Evolutionary conservation across 2,329 filamentous ascomycete genomes (phyloP).

Genomic region (Fusarium praegraminearum): DNA sequence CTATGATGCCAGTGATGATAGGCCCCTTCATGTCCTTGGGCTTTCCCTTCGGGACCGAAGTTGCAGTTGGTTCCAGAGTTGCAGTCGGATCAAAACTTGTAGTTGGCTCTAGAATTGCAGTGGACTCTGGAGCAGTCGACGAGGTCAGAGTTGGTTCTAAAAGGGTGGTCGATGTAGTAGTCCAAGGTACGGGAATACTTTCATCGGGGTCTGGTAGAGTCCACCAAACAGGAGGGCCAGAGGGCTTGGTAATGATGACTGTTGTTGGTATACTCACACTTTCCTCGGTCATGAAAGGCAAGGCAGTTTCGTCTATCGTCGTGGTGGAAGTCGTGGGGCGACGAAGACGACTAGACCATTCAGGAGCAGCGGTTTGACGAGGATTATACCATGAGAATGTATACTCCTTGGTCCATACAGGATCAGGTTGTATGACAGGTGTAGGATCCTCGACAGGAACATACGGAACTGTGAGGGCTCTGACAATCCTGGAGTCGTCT

Average conservation of each 20-base stretch:
- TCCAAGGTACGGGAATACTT: background rate
- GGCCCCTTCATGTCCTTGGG: no score
- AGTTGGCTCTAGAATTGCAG: background rate
- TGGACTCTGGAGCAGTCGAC: background rate
- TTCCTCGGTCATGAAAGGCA: background rate
- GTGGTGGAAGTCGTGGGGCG: background rate
- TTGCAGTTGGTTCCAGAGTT: background rate
- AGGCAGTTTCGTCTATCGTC: background rate
- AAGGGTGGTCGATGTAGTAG: background rate
- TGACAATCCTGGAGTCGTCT: background rate
- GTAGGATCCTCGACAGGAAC: background rate
- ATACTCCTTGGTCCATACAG: background rate
- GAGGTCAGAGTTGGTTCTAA: background rate
- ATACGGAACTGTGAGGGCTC: background rate
- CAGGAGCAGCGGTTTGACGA: background rate
- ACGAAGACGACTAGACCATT: background rate
- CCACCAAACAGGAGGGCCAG: background rate
- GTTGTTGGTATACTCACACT: background rate
- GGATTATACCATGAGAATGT: background rate
- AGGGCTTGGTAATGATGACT: conserved; percentile 4
- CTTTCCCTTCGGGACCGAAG: background rate
- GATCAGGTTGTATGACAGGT: background rate
- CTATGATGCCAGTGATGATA: background rate
- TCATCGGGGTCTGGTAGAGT: conserved; percentile 3
- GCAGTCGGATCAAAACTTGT: background rate